Evolutionary conservation across 768 basidiomycete genomes (phyloP).

Genomic region (Tylopilus sp.): DNA sequence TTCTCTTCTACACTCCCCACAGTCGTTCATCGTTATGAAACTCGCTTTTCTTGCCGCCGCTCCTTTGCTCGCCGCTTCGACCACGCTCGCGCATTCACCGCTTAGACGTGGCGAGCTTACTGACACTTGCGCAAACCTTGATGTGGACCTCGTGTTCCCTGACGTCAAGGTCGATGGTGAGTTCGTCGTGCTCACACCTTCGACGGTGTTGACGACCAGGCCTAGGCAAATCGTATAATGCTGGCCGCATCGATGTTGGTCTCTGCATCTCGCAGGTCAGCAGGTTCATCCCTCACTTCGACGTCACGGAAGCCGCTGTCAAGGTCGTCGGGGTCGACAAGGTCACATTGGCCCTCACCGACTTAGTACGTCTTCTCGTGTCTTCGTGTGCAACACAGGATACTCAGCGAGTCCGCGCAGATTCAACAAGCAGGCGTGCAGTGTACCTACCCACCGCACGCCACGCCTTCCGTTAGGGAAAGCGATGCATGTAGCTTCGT

Average conservation of each 20-base stretch:
- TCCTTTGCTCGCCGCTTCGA: conserved; percentile 18
- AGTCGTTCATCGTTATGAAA: conserved; percentile 15
- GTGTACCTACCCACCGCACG: conserved; percentile 35
- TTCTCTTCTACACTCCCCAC: background rate
- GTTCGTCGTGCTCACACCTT: background rate
- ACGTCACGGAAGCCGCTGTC: conserved; percentile 20
- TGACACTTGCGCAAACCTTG: conserved; percentile 18
- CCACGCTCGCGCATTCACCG: conserved; percentile 15
- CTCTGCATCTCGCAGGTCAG: conserved; percentile 30
- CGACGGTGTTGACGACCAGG: background rate
- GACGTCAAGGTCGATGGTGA: conserved; percentile 13
- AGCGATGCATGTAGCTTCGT: conserved; percentile 28
- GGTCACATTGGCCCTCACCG: conserved; percentile 20
- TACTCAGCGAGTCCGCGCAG: conserved; percentile 10
- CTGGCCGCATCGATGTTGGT: conserved; percentile 27
- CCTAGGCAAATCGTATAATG: conserved; percentile 18
- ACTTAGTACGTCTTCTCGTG: conserved; percentile 19
- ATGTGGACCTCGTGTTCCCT: conserved; percentile 14
- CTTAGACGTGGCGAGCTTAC: conserved; percentile 2
- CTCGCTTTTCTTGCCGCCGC: conserved; percentile 5
- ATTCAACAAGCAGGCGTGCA: conserved; percentile 19
- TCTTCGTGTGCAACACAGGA: background rate
- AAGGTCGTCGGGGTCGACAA: conserved; percentile 21
- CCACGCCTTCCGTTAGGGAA: conserved; percentile 12
- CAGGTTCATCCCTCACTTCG: conserved; percentile 22